Conservation (phyloP, 2,329 filamentous ascomycete species). For the Colletotrichum lindemuthianum region DNA sequence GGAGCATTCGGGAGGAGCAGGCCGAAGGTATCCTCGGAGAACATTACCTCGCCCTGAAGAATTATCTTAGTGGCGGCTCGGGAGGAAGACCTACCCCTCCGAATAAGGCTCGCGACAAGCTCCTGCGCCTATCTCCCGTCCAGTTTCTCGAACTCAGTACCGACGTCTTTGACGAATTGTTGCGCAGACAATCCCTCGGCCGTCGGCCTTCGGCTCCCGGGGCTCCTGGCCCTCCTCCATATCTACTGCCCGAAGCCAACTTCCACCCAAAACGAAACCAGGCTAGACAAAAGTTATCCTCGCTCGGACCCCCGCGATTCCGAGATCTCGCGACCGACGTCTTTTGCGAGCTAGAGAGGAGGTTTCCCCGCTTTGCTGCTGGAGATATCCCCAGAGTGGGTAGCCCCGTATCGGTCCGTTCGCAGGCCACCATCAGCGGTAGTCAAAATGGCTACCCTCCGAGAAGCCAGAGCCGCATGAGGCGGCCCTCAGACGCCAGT, state of each 20-base stretch:
- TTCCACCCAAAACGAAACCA: constrained; percentile 99
- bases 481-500: constrained; percentile 70
- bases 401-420: constrained; percentile 74
- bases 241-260: constrained; percentile 82
- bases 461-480: constrained; percentile 62
- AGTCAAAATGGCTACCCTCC: constrained; percentile 58
- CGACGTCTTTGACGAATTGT: constrained; percentile 94
- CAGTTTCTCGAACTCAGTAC: constrained; percentile 98
- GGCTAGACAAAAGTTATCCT: constrained; percentile 93
- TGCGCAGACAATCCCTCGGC: constrained; percentile 80
- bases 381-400: constrained; percentile 74
- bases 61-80: constrained; percentile 80
- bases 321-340: constrained; percentile 94
- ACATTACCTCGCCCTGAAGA: constrained; percentile 83
- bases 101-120: constrained; percentile 93
- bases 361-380: constrained; percentile 83
- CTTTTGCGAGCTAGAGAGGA: constrained; percentile 91
- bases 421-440: constrained; percentile 68
- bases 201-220: constrained; percentile 63
- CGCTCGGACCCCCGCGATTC: constrained; percentile 86
- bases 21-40: constrained; percentile 74
- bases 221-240: constrained; percentile 70
- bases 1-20: constrained; percentile 68
- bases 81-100: constrained; percentile 78
- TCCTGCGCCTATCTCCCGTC: constrained; percentile 86